Conservation (phyloP, 2,329 filamentous ascomycete species). For the Colletotrichum melonis region DNA sequence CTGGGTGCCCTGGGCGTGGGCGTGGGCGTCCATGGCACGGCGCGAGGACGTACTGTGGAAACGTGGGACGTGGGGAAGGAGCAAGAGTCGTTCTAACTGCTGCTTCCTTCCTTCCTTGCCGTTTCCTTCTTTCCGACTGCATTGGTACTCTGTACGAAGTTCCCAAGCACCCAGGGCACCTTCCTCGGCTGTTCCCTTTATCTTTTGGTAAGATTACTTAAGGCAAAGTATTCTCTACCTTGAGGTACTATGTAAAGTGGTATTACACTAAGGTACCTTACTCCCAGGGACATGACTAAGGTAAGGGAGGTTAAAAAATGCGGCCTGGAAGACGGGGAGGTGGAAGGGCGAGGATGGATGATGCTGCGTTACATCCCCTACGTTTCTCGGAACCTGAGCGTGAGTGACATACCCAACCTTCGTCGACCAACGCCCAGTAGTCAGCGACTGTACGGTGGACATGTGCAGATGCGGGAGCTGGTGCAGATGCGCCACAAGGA, state of each 20-base stretch:
- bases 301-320: background rate
- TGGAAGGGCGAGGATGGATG: no score
- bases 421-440: background rate
- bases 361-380: background rate
- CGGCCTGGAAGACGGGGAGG: background rate
- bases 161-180: background rate
- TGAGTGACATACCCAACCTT: background rate
- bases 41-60: background rate
- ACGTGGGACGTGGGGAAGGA: background rate
- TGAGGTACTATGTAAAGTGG: no score
- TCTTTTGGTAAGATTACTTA: no score
- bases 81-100: background rate
- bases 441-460: background rate
- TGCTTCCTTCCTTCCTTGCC: background rate
- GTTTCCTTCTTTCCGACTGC: background rate
- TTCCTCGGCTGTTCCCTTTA: background rate
- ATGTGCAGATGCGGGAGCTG: background rate
- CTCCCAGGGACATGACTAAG: no score
- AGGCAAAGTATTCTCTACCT: no score
- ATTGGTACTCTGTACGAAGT: background rate
- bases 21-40: background rate
- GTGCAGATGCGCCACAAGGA: background rate
- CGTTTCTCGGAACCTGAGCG: slow-evolving; percentile 7
- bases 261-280: no score
- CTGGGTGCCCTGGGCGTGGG: background rate